phyloP scores from a whole-genome alignment of 371 early-diverging fungal genomes.

The Mortierella sp. region DNA sequence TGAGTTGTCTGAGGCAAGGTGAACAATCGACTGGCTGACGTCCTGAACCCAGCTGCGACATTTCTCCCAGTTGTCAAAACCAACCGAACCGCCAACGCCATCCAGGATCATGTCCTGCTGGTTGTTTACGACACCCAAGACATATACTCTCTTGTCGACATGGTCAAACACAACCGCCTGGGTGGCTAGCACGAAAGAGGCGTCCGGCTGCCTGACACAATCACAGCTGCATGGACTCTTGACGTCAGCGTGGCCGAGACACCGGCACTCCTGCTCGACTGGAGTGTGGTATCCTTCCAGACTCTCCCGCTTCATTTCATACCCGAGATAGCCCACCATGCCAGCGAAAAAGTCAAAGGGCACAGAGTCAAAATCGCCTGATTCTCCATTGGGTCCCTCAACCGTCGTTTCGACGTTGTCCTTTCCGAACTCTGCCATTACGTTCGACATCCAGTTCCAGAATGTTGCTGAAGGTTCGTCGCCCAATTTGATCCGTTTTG shows the following conservation, averaged over 20 bases:
- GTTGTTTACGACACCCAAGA: constrained; percentile 63
- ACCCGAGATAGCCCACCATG: constrained; percentile 92
- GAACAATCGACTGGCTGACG: constrained; percentile 27
- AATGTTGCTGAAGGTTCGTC: constrained; percentile 44
- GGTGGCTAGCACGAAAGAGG: constrained; percentile 87
- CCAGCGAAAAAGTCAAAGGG: constrained; percentile 84
- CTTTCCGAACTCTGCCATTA: constrained; percentile 42
- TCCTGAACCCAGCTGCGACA: constrained; percentile 42
- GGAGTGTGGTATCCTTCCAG: constrained; percentile 69
- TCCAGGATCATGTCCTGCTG: neutral
- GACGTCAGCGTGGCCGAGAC: constrained; percentile 34
- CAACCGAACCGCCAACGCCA: constrained; percentile 26
- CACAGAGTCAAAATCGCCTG: constrained; percentile 24
- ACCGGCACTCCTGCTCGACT: constrained; percentile 58
- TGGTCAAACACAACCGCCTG: constrained; percentile 86
- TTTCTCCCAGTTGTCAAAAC: constrained; percentile 18
- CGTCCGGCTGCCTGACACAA: constrained; percentile 77
- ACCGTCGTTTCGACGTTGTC: constrained; percentile 33
- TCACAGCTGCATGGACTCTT: constrained; percentile 55
- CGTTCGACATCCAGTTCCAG: constrained; percentile 63
- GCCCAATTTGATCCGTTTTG: constrained; percentile 28
- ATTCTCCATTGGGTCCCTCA: constrained; percentile 26
- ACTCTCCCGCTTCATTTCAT: constrained; percentile 92
- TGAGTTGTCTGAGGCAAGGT: constrained; percentile 17
- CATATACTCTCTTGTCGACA: constrained; percentile 58